These are phyloP conservation scores for Starmera caribaea DNA, from an alignment of 805 yeast species.

Conservation along the genomic window DNA sequence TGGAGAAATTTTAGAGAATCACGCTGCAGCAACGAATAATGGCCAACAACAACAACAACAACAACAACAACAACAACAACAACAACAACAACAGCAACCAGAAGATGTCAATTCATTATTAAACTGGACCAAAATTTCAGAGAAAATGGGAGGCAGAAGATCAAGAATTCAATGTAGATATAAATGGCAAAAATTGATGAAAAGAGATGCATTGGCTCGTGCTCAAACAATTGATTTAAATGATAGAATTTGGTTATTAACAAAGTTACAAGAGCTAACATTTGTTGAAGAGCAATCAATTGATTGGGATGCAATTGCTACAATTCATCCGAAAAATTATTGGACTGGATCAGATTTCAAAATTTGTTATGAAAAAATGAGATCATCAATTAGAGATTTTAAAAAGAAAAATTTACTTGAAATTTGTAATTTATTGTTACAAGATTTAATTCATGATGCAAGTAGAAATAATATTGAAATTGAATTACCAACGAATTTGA, in stretches of 20 bases:
- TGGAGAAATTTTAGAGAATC: constrained; percentile 33
- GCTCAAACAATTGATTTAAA: constrained; percentile 32
- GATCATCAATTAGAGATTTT: constrained; percentile 38
- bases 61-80: constrained; percentile 3
- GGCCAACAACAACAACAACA: background rate
- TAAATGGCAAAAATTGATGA: constrained; percentile 81
- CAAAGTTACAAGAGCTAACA: constrained; percentile 34
- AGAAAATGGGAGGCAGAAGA: constrained; percentile 78
- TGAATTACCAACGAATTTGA: constrained; percentile 8
- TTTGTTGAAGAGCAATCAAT: constrained; percentile 31
- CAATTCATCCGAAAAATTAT: constrained; percentile 29
- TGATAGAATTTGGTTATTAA: constrained; percentile 43
- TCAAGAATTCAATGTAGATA: constrained; percentile 92
- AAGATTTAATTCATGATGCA: constrained; percentile 12
- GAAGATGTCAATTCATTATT: constrained; percentile 31
- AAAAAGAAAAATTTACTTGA: constrained; percentile 29
- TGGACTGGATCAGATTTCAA: constrained; percentile 59
- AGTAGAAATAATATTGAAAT: constrained; percentile 7
- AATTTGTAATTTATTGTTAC: constrained; percentile 19
- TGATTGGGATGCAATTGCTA: constrained; percentile 48
- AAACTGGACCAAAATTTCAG: constrained; percentile 91
- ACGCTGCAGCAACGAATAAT: constrained; percentile 12
- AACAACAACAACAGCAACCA: constrained; percentile 3
- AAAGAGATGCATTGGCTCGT: constrained; percentile 41
- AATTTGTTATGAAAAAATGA: constrained; percentile 52